These are phyloP conservation scores for Ogataea saltuana DNA, from an alignment of 805 yeast species.

Conservation along the genomic window DNA sequence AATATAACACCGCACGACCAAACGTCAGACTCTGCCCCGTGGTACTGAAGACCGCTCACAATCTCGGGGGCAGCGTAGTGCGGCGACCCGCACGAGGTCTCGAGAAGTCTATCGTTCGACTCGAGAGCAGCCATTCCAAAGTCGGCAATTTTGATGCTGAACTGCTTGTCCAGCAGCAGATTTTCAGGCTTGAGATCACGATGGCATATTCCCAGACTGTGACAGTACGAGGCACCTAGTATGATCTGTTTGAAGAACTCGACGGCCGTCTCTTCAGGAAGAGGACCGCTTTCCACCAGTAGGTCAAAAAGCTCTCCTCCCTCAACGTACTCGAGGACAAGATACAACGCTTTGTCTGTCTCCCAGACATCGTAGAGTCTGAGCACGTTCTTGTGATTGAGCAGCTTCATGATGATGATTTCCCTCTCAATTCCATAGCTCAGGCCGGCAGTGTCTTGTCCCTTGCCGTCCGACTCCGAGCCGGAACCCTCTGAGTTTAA, in stretches of 20 bases:
- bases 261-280: slow-evolving; percentile 88
- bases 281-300: slow-evolving; percentile 81
- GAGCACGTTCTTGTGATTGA: slow-evolving; percentile 77
- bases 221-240: slow-evolving; percentile 65
- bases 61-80: slow-evolving; percentile 99
- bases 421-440: slow-evolving; percentile 88
- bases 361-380: slow-evolving; percentile 87
- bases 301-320: slow-evolving; percentile 96
- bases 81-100: slow-evolving; percentile 97
- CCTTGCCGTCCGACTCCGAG: slow-evolving; percentile 29
- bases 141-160: slow-evolving; percentile 94
- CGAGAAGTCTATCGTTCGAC: slow-evolving; percentile 71
- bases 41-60: slow-evolving; percentile 91
- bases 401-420: slow-evolving; percentile 79
- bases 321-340: slow-evolving; percentile 92
- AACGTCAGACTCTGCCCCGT: slow-evolving; percentile 95
- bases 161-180: slow-evolving; percentile 72
- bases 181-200: slow-evolving; percentile 82
- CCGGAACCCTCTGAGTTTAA: slow-evolving; percentile 39
- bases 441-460: slow-evolving; percentile 53
- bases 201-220: slow-evolving; percentile 69
- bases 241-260: slow-evolving; percentile 77
- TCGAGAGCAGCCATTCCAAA: slow-evolving; percentile 99
- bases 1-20: slow-evolving; percentile 98
- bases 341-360: slow-evolving; percentile 75